Base-by-base conservation (phyloP, 257 asterid genomes). In the Salvia hispanica region DNA sequence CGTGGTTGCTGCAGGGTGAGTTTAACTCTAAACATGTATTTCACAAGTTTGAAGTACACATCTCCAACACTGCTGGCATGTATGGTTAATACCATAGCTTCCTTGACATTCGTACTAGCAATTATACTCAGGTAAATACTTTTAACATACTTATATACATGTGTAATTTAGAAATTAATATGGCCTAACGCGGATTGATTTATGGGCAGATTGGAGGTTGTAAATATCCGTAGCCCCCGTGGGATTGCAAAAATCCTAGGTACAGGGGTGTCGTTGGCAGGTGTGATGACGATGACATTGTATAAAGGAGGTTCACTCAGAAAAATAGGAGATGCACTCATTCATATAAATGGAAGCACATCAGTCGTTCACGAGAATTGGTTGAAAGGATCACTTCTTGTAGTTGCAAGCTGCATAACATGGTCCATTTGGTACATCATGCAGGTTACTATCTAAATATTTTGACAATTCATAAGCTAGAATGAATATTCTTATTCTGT, bases 1-100 rank as follows among this genome's bases (percentile, higher is more conserved):
- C 31, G 31, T 25, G 31, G 3, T 25, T 25, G 31, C 31, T 70
- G 61, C 87, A 87, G 94, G 77, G 87, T 79, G 68, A 79, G 94
- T 66, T 78, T 90, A 71, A 85, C 95, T 2, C 76, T 85, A 12
- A 90, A 90, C 82, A 79, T 87, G 94, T 90, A 80, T 46, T 87
- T 87, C 75, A 77, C 82, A 69, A 81, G 95, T 69, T 62, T 90
- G 82, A 77, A 65, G 68, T 78, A 62, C 71, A 82, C 91, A 21
- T 85, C 95, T 52, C 88, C 95, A 48, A 84, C 95, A 4, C 76
- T 87, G 13, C 70, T 90, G 31, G 83, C 94, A 61, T 85, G 94
- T 46, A 70, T 85, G 89, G 81, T 84, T 58, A 85, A 90, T 53
- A 79, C 95, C 1, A 77, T 85, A 61, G 89, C 91, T 75, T 77